Base-by-base conservation (phyloP, 169 alveolate species). In the Cryptosporidium meleagridis region DNA sequence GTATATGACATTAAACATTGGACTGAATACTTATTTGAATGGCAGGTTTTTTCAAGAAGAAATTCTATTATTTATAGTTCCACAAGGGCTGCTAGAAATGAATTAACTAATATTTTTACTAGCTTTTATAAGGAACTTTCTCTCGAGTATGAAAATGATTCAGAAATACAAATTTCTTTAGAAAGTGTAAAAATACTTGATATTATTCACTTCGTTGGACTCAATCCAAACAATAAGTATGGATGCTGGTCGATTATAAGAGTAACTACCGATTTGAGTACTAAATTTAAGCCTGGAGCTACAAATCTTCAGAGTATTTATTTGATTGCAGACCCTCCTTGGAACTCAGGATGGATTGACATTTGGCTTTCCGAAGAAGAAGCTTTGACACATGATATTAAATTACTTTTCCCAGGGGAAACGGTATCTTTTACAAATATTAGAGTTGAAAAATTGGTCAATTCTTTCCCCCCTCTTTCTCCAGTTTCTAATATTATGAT, bases 281-380 rank as follows among this genome's bases (percentile, higher is more conserved):
- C 53, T 8, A 39, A 45, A 18, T 39, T n/a, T 48, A 23, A 44
- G 2, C n/a, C 31, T 1, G 84, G 41, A 23, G 21, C 14, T 3
- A 65, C 26, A 0, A n/a, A 23, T 39, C 16, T 31, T 35, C 72
- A 33, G 29, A 65, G 18, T 35, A 33, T 65, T 16, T 72, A 52
- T 52, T 29, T 31, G 10, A 7, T 29, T 44, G 8, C 70, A 16
- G 61, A 80, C 2, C 80, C 75, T n/a, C 18, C 52, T 10, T 80
- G 89, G 89, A 62, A n/a, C 41, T 80, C 89, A 2, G 89, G 89
- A 16, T 80, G 89, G 89, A 44, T 62, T 23, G 89, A 80, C 65
- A 61, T 80, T 44, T 80, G 89, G 89, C 23, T 80, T 1, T 80
- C 89, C 3, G 69, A 80, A n/a, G 61, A 26, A 29, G 75, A 62